Conservation (phyloP, 2,329 filamentous ascomycete genomes). For the Colletotrichum caudatum region DNA sequence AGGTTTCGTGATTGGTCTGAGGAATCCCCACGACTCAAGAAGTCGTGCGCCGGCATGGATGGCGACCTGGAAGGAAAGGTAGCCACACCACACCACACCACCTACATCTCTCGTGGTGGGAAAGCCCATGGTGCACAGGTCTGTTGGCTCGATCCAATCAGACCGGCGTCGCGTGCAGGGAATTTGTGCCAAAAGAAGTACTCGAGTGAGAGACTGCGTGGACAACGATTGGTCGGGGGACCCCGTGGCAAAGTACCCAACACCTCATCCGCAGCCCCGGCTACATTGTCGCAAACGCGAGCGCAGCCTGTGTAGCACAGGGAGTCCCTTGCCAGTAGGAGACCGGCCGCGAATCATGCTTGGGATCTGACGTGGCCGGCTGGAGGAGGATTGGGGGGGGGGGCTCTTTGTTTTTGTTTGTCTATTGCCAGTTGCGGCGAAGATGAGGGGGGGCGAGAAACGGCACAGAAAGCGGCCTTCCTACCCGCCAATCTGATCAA, state of each 20-base stretch:
- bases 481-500: conserved; percentile 15
- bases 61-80: conserved; percentile 11
- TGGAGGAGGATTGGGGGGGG: conserved; percentile 16
- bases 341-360: conserved; percentile 33
- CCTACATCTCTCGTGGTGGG: conserved; percentile 22
- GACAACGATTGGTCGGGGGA: conserved; percentile 17
- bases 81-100: conserved; percentile 36
- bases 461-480: conserved; percentile 5
- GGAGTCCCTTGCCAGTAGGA: conserved; percentile 28
- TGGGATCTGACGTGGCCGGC: conserved; percentile 17
- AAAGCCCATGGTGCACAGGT: conserved; percentile 10
- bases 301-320: conserved; percentile 12
- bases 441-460: conserved; percentile 20
- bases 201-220: conserved; percentile 27
- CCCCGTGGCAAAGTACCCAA: conserved; percentile 17
- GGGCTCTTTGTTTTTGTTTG: conserved; percentile 37
- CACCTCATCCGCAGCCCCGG: conserved; percentile 31
- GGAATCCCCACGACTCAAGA: conserved; percentile 31
- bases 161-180: conserved; percentile 10
- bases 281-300: conserved; percentile 29
- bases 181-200: conserved; percentile 19
- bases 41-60: conserved; percentile 33
- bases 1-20: conserved; percentile 33
- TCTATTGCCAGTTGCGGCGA: conserved; percentile 19
- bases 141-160: conserved; percentile 28